Base-by-base conservation (phyloP, 108 stramenopile species). In the Cyclostephanos tholiformis region DNA sequence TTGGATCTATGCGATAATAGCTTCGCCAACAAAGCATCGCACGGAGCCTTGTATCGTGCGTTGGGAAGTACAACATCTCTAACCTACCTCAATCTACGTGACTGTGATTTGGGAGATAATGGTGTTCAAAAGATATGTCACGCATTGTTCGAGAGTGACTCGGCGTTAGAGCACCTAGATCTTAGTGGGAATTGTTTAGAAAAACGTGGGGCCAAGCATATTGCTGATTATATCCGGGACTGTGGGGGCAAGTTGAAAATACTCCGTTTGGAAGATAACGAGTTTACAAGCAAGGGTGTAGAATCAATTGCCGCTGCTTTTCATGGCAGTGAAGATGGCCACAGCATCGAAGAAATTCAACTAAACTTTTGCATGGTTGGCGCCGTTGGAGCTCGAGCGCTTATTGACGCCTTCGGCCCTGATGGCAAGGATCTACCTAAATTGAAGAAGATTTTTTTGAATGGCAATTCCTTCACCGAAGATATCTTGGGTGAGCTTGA, bases 21-120 rank as follows among this genome's bases (percentile, higher is more conserved):
- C 83, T 86, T 86, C 76, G 63, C 48, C 19, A 71, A 72, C 66
- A 72, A 66, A 29, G 83, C 74, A 35, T 68, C 71, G 43, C 61
- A 84, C 17, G 72, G 77, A 32, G 67, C 74, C 20, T 59, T 86
- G 56, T 75, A 69, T 36, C 75, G 71, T 20, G 80, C 82, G 19
- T 55, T 86, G 44, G 64, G 57, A 20, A 19, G 23, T 22, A 66
- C 71, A 7, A 70, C 43, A 19, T 57, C 35, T 57, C 80, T 86
- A 10, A 71, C 56, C 7, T 82, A 84, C 55, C 67, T 86, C 12
- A 36, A 84, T 48, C 71, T 86, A 11, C 43, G 71, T 52, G 83
- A 84, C 61, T 86, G 85, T 50, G 76, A 76, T 44, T 64, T 83
- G 62, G 76, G 76, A 22, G 85, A 86, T 60, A 83, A 86, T 60